These are phyloP conservation scores for Solanum commersonii DNA, from an alignment of 257 asterid species.

Conservation along the genomic window DNA sequence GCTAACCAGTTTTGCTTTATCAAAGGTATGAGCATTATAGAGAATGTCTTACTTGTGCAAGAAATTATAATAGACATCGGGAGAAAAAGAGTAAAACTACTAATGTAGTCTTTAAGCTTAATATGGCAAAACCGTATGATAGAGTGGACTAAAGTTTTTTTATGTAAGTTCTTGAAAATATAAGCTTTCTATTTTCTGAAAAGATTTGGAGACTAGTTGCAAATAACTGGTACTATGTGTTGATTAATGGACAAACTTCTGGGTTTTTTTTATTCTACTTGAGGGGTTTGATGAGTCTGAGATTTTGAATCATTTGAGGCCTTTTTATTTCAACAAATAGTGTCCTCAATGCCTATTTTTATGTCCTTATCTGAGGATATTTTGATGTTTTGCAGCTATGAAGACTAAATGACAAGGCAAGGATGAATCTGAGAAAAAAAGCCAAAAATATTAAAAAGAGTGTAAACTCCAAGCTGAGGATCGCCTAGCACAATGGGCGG, in stretches of 20 bases:
- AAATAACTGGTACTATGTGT: neutral
- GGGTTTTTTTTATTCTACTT: neutral
- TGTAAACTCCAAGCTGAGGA: neutral
- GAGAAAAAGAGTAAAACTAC: neutral
- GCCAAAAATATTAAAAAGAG: neutral
- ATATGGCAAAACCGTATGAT: neutral
- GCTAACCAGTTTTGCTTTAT: neutral
- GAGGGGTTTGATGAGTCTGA: neutral
- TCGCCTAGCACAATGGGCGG: neutral
- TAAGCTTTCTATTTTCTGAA: neutral
- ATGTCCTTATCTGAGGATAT: neutral
- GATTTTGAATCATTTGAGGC: neutral
- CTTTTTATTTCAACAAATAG: neutral
- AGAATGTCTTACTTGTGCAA: neutral
- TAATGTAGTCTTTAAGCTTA: neutral
- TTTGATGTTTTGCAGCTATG: neutral
- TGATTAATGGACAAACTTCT: neutral
- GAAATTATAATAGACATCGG: neutral
- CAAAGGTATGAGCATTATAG: neutral
- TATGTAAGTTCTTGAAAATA: neutral
- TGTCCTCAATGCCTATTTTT: neutral
- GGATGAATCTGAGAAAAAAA: neutral
- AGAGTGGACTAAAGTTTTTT: neutral
- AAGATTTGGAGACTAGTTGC: neutral
- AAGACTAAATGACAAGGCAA: neutral